A percentile compares a stretch with the other conserved stretches of the same genome.
These are phyloP conservation scores for Epicoccum sorghinum DNA, from an alignment of 2,329 filamentous ascomycete species.

Conservation along the genomic window DNA sequence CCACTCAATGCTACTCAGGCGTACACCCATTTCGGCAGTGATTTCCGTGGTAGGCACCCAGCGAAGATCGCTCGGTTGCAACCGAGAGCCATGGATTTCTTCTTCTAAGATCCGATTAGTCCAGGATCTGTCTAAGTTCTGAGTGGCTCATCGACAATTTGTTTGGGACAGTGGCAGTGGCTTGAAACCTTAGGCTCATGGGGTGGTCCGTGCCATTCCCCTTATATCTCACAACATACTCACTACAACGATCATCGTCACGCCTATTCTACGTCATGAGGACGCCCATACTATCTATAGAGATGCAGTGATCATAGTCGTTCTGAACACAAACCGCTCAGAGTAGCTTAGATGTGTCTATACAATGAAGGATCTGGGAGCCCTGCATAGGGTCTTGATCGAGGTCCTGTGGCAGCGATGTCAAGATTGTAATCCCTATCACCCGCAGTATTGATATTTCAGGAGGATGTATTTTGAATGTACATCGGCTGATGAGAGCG, in stretches of 20 bases:
- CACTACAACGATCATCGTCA: background rate
- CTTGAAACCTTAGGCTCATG: background rate
- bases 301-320: no score
- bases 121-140: conserved; percentile 26
- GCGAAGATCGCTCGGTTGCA: background rate
- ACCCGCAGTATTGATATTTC: no score
- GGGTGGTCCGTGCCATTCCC: conserved; percentile 25
- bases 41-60: background rate
- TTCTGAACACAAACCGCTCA: no score
- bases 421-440: background rate
- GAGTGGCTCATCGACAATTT: conserved; percentile 29
- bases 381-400: no score
- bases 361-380: no score
- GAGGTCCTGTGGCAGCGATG: background rate
- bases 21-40: background rate
- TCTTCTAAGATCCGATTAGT: background rate
- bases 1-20: background rate
- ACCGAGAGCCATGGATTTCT: background rate
- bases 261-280: no score
- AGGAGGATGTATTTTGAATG: no score
- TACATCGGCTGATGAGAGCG: background rate
- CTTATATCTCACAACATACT: conserved; percentile 25
- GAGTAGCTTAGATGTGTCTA: no score
- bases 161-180: conserved; percentile 8
- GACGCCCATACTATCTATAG: no score